phyloP scores from a whole-genome alignment of 345 rosid genomes.

The Murraya koenigii region DNA sequence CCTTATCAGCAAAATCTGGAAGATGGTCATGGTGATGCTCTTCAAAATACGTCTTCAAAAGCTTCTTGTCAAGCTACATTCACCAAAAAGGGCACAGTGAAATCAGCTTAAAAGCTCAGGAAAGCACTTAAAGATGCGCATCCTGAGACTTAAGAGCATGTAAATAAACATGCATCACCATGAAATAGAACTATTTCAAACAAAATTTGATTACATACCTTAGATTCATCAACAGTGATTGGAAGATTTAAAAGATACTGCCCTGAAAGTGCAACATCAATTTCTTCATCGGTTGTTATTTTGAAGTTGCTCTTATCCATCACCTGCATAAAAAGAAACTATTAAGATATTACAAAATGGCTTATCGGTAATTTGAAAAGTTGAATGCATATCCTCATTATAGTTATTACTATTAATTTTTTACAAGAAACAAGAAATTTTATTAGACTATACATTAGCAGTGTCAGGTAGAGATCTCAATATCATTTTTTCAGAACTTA shows the following conservation, averaged over 20 bases:
- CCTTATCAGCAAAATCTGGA: constrained; percentile 87
- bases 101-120: neutral
- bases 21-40: constrained; percentile 67
- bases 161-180: neutral
- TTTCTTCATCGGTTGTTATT: constrained; percentile 73
- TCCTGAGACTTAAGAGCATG: neutral
- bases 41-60: constrained; percentile 65
- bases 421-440: neutral
- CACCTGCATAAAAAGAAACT: constrained; percentile 37
- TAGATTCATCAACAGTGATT: constrained; percentile 80
- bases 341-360: neutral
- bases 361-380: neutral
- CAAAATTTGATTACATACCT: constrained; percentile 43
- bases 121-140: neutral
- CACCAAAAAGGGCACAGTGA: constrained; percentile 23
- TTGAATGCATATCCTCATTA: neutral
- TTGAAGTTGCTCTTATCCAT: constrained; percentile 98
- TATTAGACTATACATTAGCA: neutral
- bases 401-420: neutral
- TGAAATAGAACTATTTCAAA: neutral
- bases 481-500: neutral
- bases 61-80: constrained; percentile 79
- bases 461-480: neutral
- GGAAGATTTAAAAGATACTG: constrained; percentile 95
- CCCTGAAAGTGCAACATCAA: constrained; percentile 81